Conservation (phyloP, 768 basidiomycete genomes). For the Mycena indigotica region DNA sequence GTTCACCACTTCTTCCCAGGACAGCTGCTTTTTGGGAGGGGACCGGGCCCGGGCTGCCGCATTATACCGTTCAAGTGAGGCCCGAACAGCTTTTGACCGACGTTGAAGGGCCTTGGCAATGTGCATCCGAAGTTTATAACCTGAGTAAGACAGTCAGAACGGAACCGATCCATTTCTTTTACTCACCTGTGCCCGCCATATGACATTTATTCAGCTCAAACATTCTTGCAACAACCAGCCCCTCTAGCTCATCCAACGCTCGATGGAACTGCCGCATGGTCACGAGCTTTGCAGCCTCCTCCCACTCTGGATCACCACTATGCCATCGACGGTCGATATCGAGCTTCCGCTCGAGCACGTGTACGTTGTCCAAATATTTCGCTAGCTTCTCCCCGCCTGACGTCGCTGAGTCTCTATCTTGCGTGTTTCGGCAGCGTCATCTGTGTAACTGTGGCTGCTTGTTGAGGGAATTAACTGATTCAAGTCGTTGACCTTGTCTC, state of each 20-base stretch:
- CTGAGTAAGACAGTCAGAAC: background rate
- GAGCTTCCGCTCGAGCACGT: background rate
- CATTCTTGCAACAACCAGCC: conserved; percentile 23
- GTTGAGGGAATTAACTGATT: background rate
- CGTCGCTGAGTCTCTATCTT: background rate
- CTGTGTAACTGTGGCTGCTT: background rate
- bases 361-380: background rate
- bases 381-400: background rate
- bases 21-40: conserved; percentile 1
- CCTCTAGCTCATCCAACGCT: conserved; percentile 25
- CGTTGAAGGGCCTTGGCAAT: conserved; percentile 30
- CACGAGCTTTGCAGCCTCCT: background rate
- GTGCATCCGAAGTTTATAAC: conserved; percentile 2
- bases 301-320: background rate
- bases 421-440: background rate
- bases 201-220: conserved; percentile 29
- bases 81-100: conserved; percentile 21
- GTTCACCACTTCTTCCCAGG: conserved; percentile 29
- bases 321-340: background rate
- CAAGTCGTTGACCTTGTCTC: background rate
- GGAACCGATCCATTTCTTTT: background rate
- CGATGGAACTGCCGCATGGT: conserved; percentile 15
- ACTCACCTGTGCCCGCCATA: conserved; percentile 18
- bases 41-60: conserved; percentile 1
- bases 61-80: conserved; percentile 21